Percentiles rank a stretch among this genome's conserved stretches.
phyloP scores from a whole-genome alignment of 140 eudicot genomes.

The Stevia rebaudiana region DNA sequence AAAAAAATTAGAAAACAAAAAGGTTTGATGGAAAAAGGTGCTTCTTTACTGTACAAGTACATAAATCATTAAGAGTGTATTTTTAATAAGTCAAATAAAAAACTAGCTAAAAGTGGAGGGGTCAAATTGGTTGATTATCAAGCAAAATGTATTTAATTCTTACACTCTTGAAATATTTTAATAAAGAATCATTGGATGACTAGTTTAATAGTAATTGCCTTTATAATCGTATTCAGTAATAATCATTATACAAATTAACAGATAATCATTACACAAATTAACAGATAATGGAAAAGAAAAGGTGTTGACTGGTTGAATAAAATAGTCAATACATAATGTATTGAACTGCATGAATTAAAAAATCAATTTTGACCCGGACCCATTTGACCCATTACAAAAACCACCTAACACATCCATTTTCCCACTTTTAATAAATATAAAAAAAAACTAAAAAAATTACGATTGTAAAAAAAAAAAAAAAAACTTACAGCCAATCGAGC shows the following conservation, averaged over 20 bases:
- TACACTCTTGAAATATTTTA: neutral
- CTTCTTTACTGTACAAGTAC: neutral
- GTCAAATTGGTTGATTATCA: neutral
- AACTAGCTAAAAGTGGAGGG: neutral
- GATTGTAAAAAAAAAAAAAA: constrained; percentile 8
- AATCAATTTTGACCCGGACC: neutral
- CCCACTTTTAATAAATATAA: neutral
- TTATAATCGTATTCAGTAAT: neutral
- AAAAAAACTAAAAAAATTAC: neutral
- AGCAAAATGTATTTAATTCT: neutral
- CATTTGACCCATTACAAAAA: neutral
- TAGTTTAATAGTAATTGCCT: neutral
- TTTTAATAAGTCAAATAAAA: neutral
- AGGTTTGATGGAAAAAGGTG: neutral
- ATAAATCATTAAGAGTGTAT: neutral
- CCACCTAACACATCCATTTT: neutral
- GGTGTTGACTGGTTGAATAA: neutral
- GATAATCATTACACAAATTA: neutral
- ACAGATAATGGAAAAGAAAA: neutral
- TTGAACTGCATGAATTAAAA: neutral
- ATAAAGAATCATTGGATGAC: neutral
- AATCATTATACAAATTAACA: no score
- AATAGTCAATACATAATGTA: neutral
- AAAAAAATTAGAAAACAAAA: constrained; percentile 6
- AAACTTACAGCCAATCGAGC: constrained; percentile 97